Evolutionary conservation across 2,329 filamentous ascomycete species (phyloP), one percentile per base, ranked within the genome.

Genomic region (Scolecobasidium constrictum): DNA sequence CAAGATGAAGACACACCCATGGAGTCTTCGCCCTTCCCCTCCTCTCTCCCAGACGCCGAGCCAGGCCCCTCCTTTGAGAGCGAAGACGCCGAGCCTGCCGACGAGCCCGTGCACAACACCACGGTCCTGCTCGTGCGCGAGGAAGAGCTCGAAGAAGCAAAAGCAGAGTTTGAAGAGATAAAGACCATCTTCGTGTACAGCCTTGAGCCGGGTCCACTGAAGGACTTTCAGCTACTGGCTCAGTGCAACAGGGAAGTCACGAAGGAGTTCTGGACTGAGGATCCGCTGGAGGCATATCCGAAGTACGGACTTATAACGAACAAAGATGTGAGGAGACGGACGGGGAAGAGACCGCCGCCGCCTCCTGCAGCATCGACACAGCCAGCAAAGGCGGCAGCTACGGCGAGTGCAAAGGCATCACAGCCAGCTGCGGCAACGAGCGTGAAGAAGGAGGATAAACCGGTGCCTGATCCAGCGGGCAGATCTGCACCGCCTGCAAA

Each of bases 151-250:
- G 69, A 81, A 58, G 75, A 82, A 82, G 60, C 36, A 1, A 77
- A 86, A 45, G 66, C 69, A 12, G 71, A 75, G 13, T 93, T 90
- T 50, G 72, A 83, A 38, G 68, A 77, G n/a, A 77, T 94, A 42
- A 72, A 71, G 0, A 83, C 85, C 1, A 80, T 94, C 46, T 86
- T 95, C 53, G 66, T 96, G 35, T 96, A 96, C 65, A 94, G 87
- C 54, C 57, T 96, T 15, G 79, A 84, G 34, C 73, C 83, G 1
- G 73, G 77, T 28, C 73, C 78, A 1, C 67, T 87, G 13, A 13
- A 90, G 55, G 60, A 68, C 54, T 62, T 92, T 15, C 77, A 85
- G 52, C 59, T 81, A 1, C 67, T 95, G 31, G 77, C 80, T 3
- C 81, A 92, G 43, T 75, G 79, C 31, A 77, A 77, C 34, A 72